A percentile compares a stretch with the other conserved stretches of the same genome.
These are phyloP conservation scores for Erodium maritimum DNA, from an alignment of 345 rosid genomes.

Conservation along the genomic window DNA sequence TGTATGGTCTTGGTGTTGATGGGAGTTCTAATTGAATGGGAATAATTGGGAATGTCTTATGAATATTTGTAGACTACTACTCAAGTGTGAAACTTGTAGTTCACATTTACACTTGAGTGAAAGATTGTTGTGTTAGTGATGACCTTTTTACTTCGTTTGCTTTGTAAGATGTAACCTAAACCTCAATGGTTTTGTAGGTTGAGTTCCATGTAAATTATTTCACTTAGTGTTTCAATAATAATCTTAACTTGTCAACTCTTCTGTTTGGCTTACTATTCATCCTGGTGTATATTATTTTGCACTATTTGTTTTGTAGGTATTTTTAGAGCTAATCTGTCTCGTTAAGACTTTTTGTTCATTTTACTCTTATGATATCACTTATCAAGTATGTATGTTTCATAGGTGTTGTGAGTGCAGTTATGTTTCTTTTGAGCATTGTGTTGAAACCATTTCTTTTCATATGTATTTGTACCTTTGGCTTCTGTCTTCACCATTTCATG, in stretches of 20 bases:
- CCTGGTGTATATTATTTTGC: background rate
- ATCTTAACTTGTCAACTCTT: slow-evolving; percentile 6
- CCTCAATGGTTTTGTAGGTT: slow-evolving; percentile 22
- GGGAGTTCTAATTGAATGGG: background rate
- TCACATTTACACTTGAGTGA: background rate
- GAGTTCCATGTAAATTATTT: slow-evolving; percentile 19
- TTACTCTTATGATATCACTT: too few species aligned
- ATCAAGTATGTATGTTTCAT: too few species aligned
- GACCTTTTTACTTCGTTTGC: background rate
- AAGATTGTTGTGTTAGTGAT: background rate
- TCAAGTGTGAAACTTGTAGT: background rate
- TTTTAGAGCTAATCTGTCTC: background rate
- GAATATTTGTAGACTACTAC: background rate
- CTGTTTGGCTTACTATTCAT: background rate
- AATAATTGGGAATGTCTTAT: background rate
- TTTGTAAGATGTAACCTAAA: slow-evolving; percentile 1
- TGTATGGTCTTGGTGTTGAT: background rate
- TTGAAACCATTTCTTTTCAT: too few species aligned
- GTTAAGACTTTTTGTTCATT: too few species aligned
- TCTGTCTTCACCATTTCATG: too few species aligned
- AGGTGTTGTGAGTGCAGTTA: too few species aligned
- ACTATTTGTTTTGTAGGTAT: background rate
- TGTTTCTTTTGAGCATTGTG: too few species aligned
- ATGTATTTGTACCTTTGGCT: too few species aligned
- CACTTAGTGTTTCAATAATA: slow-evolving; percentile 17